phyloP scores from a whole-genome alignment of 2,329 filamentous ascomycete genomes.

The Ascochyta viciae-villosae region DNA sequence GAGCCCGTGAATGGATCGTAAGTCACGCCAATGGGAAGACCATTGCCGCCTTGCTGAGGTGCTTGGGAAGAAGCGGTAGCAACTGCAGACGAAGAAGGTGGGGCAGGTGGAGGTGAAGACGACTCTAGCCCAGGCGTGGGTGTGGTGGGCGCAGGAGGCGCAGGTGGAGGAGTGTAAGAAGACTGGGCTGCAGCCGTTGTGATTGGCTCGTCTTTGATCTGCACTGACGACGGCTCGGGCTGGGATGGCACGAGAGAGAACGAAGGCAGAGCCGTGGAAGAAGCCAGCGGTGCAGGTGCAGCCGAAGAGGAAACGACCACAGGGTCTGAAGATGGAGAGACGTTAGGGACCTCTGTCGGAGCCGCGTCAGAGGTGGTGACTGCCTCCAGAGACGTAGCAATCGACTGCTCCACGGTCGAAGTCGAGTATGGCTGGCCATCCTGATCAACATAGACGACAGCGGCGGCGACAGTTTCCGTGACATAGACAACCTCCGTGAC shows the following conservation, averaged over 20 bases:
- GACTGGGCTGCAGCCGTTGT: not conserved
- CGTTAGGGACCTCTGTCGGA: conserved; percentile 14
- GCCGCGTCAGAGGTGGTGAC: conserved; percentile 19
- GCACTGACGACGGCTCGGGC: conserved; percentile 16
- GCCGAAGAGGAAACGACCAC: conserved; percentile 11
- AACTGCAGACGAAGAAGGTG: conserved; percentile 9
- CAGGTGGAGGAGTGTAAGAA: not conserved
- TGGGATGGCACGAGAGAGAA: conserved; percentile 16
- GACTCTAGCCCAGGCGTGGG: not conserved
- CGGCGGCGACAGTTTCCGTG: conserved; percentile 39
- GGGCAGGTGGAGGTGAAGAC: conserved; percentile 3
- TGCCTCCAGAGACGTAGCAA: conserved; percentile 13
- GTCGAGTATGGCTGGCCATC: conserved; percentile 39
- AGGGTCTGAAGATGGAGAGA: conserved; percentile 13
- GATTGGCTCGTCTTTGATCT: conserved; percentile 1
- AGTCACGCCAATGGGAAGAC: conserved; percentile 41
- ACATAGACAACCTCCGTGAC: conserved; percentile 42
- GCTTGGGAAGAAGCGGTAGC: conserved; percentile 5
- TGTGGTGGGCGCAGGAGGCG: not conserved
- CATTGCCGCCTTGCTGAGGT: conserved; percentile 1
- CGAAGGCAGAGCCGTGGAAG: conserved; percentile 12
- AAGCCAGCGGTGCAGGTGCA: conserved; percentile 11
- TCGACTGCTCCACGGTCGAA: conserved; percentile 18
- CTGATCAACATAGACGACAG: conserved; percentile 43
- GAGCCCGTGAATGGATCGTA: conserved; percentile 42